Base-by-base conservation (phyloP, 192 early-diverging fungal species). In the Backusella luteola region DNA sequence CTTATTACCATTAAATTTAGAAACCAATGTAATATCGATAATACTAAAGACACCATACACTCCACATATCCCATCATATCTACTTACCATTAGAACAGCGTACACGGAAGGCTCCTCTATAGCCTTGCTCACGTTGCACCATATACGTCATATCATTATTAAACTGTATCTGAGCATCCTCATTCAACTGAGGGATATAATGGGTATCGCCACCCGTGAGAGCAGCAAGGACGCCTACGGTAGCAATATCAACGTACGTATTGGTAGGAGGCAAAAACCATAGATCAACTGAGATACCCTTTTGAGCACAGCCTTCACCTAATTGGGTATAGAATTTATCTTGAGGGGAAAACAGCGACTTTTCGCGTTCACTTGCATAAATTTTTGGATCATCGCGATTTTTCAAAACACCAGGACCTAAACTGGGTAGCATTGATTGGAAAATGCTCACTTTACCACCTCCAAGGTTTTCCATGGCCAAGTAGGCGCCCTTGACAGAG, bases 381-480 rank as follows among this genome's bases (percentile, higher is more conserved):
- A 96, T 82, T 84, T 97, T 98, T 21, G 88, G 80, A 74, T 99
- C 96, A 74, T 98, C 96, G 29, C 97, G 91, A 49, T 89, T 89
- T 77, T 93, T 94, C 41, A 99, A 85, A 6, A 87, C 84, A n/a
- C 96, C 96, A 3, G 96, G 95, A 15, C 98, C 98, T 74, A 89
- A 89, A 6, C 88, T 91, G 15, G 97, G 96, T 29, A 98, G 84
- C n/a, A 88, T 79, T 11, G 94, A 92, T 75, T 97, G 96, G 85
- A 97, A 96, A n/a, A 97, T 42, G 38, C 92, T 83, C 41, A 99
- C 79, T 80, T 96, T 97, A 21, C 98, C 98, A 69, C 98, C 98
- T 9, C 34, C 36, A 8, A 36, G 63, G 1, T 52, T 75, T 78
- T 93, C 92, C 84, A 99, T 79, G 0, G 95, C 95, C 34, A 86